Evolutionary conservation across 148 eudicot species (phyloP), one percentile per base, ranked within the genome.

Genomic region (Arbutus unedo): DNA sequence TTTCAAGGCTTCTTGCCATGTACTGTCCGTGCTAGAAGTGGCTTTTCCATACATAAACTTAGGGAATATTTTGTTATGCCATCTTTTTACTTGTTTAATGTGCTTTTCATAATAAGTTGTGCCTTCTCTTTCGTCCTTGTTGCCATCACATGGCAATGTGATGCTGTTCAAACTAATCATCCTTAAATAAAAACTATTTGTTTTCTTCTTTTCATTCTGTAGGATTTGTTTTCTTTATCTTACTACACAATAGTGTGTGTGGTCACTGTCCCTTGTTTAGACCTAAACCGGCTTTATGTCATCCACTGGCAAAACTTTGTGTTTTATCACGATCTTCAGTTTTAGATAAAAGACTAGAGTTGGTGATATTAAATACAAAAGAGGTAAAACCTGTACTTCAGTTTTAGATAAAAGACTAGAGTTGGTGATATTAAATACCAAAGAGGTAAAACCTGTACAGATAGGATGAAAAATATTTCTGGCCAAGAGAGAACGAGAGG

Each of bases 11-110:
- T 21, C 62, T 78, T 56, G 66, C 44, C 44, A 43, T 47, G 8
- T 66, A 54, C 5, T 48, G 10, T 83, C 38, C 11, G 11, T 8
- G 76, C 64, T 77, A 23, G 48, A 38, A 75, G 78, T 0, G 15
- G 44, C 76, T 70, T 23, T 81, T 48, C 77, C 57, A 8, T 31
- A 16, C 19, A 45, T 23, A 41, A 70, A 21, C 21, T 21, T 51
- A 4, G 25, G 71, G 43, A 66, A 74, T n/a, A 16, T 13, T 74
- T 5, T 68, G 9, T 62, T n/a, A n/a, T 55, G 8, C 59, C 53
- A 16, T 82, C 54, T 47, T 82, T 60, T 44, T 74, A 54, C 81
- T 76, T 48, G 75, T 59, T 80, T 23, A 44, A 51, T 53, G 15
- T 48, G n/a, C 14, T 77, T n/a, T 43, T 64, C 80, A 43, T 3